Evolutionary conservation across 192 early-diverging fungal species (phyloP).

Genomic region (Dissophora globulifera): DNA sequence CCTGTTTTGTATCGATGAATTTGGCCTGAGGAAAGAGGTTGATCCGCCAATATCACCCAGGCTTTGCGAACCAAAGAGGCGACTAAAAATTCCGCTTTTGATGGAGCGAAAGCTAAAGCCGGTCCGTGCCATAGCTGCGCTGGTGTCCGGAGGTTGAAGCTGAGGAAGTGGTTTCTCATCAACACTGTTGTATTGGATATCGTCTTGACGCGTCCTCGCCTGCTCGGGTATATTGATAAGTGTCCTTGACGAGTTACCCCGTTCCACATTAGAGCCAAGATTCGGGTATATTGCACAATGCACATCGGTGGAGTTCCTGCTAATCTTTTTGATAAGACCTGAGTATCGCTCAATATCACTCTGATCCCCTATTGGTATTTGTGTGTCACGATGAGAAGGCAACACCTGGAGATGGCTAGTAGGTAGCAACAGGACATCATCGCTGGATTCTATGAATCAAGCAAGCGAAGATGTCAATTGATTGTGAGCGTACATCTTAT

Average conservation of each 20-base stretch:
- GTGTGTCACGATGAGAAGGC: background rate
- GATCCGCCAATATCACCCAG: background rate
- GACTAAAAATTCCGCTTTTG: slow-evolving; percentile 27
- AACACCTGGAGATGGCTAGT: background rate
- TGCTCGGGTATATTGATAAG: background rate
- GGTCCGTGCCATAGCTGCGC: background rate
- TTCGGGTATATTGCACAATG: background rate
- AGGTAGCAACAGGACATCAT: background rate
- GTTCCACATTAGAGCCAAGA: background rate
- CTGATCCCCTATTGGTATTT: background rate
- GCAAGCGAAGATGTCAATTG: no score
- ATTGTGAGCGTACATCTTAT: no score
- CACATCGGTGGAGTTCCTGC: no score
- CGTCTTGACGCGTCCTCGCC: background rate
- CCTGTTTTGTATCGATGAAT: background rate
- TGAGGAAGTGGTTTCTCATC: background rate
- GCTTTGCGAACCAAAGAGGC: slow-evolving; percentile 20
- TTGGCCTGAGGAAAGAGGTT: background rate
- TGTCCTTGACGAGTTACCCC: background rate
- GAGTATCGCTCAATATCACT: slow-evolving; percentile 31
- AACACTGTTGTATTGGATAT: background rate
- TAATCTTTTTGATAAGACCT: slow-evolving; percentile 17
- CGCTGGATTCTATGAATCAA: background rate
- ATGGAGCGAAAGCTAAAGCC: slow-evolving; percentile 10
- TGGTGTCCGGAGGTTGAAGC: background rate